Base-by-base conservation (phyloP, 2,329 filamentous ascomycete species). In the Phialemoniopsis sp. region DNA sequence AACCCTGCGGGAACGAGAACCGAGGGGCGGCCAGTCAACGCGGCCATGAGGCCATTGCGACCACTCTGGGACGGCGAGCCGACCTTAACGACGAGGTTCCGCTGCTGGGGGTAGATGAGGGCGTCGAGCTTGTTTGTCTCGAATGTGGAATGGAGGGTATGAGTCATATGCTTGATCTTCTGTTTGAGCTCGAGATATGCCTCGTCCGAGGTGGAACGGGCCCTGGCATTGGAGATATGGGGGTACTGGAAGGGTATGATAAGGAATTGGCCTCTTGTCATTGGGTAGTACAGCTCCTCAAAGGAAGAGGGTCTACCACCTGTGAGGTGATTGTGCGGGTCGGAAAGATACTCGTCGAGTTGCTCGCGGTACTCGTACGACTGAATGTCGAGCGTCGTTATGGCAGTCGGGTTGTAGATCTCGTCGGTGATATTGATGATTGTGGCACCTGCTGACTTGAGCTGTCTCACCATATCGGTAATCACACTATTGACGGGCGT, bases 21-120 rank as follows among this genome's bases (percentile, higher is more conserved):
- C 13, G 65, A 62, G 1, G 64, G 64, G 21, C 49, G 50, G 1
- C 64, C 65, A 5, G 65, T 66, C 41, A 68, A 43, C 13, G 63
- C 64, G 12, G 52, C 70, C 44, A 63, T 50, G 17, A 63, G 59
- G n/a, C 59, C 60, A 46, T 65, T 85, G 3, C 80, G 64, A 2
- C 78, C 78, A n/a, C 61, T 61, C 57, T 85, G 80, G 0, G 68
- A 72, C 0, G 71, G 63, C 1, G 70, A 68, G 4, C 78, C 78
- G 17, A 82, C 56, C 34, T 70, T 68, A 3, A 82, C 78, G 6
- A 80, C 76, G 2, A 84, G 68, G 39, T 81, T 81, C 51, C 72
- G 72, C 50, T 85, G 80, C 52, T 84, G 72, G 1, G 80, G 80
- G 55, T 84, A 85, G 48, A 82, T 70, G 29, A 84, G 49, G 0